phyloP scores from a whole-genome alignment of 1,139 yeast genomes.

The Blastobotrys illinoisensis region DNA sequence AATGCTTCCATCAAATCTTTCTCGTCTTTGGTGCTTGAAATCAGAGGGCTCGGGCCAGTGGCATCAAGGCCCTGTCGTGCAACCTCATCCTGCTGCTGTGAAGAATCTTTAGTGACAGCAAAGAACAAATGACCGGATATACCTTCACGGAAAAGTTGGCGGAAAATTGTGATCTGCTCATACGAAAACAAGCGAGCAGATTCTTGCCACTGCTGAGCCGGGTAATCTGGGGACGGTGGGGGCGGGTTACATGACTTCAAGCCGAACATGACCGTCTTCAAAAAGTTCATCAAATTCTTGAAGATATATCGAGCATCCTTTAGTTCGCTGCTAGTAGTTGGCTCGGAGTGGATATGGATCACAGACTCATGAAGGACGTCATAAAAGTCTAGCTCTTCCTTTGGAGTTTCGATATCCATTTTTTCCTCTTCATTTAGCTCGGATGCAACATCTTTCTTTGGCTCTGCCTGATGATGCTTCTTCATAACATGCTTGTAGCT shows the following conservation, averaged over 20 bases:
- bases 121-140: constrained; percentile 76
- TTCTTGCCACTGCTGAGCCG: constrained; percentile 77
- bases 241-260: constrained; percentile 88
- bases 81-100: constrained; percentile 13
- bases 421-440: constrained; percentile 18
- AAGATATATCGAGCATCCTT: constrained; percentile 86
- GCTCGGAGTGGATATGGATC: constrained; percentile 40
- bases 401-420: constrained; percentile 16
- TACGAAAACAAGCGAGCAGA: constrained; percentile 75
- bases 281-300: constrained; percentile 82
- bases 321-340: constrained; percentile 51
- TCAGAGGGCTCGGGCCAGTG: constrained; percentile 76
- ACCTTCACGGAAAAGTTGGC: constrained; percentile 78
- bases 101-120: constrained; percentile 43
- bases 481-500: constrained; percentile 64
- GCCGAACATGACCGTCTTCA: constrained; percentile 87
- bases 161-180: constrained; percentile 76
- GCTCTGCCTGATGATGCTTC: constrained; percentile 40
- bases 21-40: constrained; percentile 85
- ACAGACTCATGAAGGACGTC: constrained; percentile 47
- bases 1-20: constrained; percentile 94
- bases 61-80: constrained; percentile 47
- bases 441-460: constrained; percentile 11
- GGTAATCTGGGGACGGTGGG: constrained; percentile 56
- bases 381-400: constrained; percentile 36